Conservation (phyloP, 306 rosid genomes). For the Hylodesmum podocarpum region DNA sequence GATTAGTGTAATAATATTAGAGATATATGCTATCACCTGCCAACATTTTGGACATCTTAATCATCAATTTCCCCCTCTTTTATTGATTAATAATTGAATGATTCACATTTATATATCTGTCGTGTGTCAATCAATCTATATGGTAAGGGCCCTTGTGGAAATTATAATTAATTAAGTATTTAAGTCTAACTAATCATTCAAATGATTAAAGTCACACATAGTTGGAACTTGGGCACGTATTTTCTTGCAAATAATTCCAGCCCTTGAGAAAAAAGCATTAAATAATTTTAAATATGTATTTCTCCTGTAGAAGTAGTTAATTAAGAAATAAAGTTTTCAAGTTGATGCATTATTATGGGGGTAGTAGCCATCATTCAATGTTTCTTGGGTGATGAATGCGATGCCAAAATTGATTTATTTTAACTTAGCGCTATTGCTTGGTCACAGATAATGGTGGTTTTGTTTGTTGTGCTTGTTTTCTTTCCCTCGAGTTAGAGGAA, state of each 20-base stretch:
- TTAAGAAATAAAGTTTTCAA: constrained; percentile 3
- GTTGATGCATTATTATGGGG: constrained; percentile 22
- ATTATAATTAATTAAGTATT: neutral
- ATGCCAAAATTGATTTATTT: constrained; percentile 6
- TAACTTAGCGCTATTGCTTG: neutral
- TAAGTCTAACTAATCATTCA: constrained; percentile 2
- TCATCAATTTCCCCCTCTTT: neutral
- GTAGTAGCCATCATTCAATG: constrained; percentile 27
- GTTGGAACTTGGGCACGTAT: neutral
- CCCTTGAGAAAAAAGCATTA: neutral
- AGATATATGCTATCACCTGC: neutral
- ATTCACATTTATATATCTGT: neutral
- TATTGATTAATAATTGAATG: constrained; percentile 14
- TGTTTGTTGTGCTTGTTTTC: constrained; percentile 36
- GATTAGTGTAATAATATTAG: neutral
- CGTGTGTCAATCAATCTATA: neutral
- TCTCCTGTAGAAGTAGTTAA: constrained; percentile 15
- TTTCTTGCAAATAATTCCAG: neutral
- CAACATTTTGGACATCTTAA: constrained; percentile 25
- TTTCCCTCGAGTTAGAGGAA: constrained; percentile 36
- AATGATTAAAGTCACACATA: neutral
- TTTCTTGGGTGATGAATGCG: neutral
- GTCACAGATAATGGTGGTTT: constrained; percentile 19
- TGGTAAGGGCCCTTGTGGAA: neutral
- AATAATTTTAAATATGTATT: neutral